phyloP scores from a whole-genome alignment of 2,329 filamentous ascomycete species.

The Gliomastix tumulicola region DNA sequence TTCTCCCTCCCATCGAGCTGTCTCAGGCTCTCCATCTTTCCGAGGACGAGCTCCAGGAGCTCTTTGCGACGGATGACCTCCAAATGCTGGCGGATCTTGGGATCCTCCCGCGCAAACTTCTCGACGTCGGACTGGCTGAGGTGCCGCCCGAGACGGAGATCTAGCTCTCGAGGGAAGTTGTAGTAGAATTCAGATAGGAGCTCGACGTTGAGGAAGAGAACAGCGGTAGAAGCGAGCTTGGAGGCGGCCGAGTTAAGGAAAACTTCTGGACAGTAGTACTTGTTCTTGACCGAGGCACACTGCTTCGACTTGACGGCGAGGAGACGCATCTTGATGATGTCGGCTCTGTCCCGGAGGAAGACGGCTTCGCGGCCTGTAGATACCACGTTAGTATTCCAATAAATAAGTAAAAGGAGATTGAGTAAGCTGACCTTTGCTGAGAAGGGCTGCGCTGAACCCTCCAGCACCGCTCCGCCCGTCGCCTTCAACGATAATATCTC shows the following conservation, averaged over 20 bases:
- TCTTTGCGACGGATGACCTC: constrained; percentile 92
- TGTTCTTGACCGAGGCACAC: constrained; percentile 76
- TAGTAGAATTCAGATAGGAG: constrained; percentile 96
- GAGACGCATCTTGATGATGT: constrained; percentile 85
- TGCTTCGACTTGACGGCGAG: constrained; percentile 85
- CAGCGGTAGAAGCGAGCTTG: constrained; percentile 89
- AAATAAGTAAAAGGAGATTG: constrained; percentile 16
- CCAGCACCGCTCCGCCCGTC: constrained; percentile 80
- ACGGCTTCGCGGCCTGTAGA: constrained; percentile 78
- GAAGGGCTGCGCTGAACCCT: constrained; percentile 81
- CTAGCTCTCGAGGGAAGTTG: constrained; percentile 89
- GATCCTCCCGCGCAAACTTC: constrained; percentile 86
- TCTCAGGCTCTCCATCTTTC: constrained; percentile 89
- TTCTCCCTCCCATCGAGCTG: constrained; percentile 74
- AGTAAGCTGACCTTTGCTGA: constrained; percentile 63
- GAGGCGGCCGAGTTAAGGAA: constrained; percentile 97
- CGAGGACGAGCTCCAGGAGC: constrained; percentile 81
- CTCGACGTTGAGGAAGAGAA: constrained; percentile 96
- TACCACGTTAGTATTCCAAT: too few relatives aligned
- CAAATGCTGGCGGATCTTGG: constrained; percentile 79
- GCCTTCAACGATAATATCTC: constrained; percentile 78
- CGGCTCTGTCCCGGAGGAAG: constrained; percentile 86
- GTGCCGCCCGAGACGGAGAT: constrained; percentile 75
- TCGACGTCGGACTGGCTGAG: constrained; percentile 77
- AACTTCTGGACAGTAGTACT: constrained; percentile 94